Conservation (phyloP, 306 rosid genomes). For the Cucumis sativus region DNA sequence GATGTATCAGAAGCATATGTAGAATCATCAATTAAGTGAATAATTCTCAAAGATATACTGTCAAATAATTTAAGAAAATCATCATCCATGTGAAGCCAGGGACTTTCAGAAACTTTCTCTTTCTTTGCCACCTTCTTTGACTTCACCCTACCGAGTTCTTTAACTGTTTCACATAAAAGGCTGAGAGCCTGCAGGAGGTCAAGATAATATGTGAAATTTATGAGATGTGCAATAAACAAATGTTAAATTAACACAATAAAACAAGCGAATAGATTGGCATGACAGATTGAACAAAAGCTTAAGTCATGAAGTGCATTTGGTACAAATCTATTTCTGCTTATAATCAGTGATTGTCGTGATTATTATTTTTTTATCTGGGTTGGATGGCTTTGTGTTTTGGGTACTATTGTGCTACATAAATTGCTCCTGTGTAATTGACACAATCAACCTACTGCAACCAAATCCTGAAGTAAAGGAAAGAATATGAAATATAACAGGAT, state of each 20-base stretch:
- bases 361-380: background rate
- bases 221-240: background rate
- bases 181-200: conserved; percentile 67
- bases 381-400: background rate
- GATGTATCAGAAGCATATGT: conserved; percentile 26
- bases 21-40: conserved; percentile 43
- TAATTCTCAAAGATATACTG: conserved; percentile 46
- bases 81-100: conserved; percentile 44
- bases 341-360: background rate
- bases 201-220: background rate
- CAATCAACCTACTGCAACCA: background rate
- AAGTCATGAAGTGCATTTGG: background rate
- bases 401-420: background rate
- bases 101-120: conserved; percentile 18
- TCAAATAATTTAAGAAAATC: conserved; percentile 38
- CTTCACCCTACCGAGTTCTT: conserved; percentile 23
- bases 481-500: background rate
- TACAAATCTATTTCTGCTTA: background rate
- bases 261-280: background rate
- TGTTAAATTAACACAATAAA: background rate
- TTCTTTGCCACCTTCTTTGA: conserved; percentile 28
- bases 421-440: background rate
- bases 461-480: background rate
- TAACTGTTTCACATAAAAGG: conserved; percentile 54
- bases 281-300: background rate